Percentiles rank a stretch among this genome's conserved stretches.
Conservation (phyloP, 179 eudicot genomes). For the Vitellaria paradoxa region DNA sequence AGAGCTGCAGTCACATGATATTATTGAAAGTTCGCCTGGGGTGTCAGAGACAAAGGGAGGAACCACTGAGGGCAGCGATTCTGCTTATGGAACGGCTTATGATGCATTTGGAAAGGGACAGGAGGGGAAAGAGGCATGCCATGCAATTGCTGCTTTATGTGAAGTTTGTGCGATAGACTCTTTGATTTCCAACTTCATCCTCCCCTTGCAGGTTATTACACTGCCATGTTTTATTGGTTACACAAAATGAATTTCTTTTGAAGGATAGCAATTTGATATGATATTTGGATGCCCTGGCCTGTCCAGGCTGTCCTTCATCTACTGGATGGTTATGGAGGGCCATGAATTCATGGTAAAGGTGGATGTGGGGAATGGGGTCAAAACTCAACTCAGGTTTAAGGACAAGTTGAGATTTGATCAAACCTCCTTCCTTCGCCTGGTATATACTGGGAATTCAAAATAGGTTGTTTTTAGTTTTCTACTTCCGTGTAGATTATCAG, state of each 20-base stretch:
- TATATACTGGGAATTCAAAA: background rate
- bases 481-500: background rate
- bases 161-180: conserved; percentile 96
- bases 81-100: conserved; percentile 87
- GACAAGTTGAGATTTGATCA: background rate
- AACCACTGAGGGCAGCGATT: conserved; percentile 5
- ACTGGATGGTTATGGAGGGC: background rate
- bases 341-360: background rate
- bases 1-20: conserved; percentile 26
- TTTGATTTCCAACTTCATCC: conserved; percentile 92
- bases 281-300: background rate
- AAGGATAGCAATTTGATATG: background rate
- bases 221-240: background rate
- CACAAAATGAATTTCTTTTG: background rate
- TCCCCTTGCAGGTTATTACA: conserved; percentile 79
- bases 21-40: conserved; percentile 10
- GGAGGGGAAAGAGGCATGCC: conserved; percentile 88
- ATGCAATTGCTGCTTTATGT: conserved; percentile 93
- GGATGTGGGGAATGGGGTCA: background rate
- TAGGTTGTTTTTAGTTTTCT: background rate
- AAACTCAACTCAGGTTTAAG: background rate
- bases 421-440: background rate
- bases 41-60: background rate
- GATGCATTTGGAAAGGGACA: conserved; percentile 81
- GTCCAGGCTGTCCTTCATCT: background rate